Base-by-base conservation (phyloP, 257 asterid genomes). In the Asclepias syriaca region DNA sequence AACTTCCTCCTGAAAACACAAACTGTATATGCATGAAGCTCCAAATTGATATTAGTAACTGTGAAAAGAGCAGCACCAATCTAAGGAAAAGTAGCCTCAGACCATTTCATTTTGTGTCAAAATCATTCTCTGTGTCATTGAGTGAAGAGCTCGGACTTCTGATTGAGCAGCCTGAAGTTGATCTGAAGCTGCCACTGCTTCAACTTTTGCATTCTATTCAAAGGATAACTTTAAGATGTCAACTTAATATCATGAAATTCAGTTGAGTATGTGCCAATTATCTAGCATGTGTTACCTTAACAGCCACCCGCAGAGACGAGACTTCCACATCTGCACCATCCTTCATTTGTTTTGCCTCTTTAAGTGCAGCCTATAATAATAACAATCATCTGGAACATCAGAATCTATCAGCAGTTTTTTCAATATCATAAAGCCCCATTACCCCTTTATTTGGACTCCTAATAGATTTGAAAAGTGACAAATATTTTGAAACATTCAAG, bases 51-150 rank as follows among this genome's bases (percentile, higher is more conserved):
- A 18, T 3, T 7, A 19, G 46, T 29, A 65, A 50, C 51, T 11
- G 49, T 45, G 43, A 10, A 50, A 68, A 48, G 32, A 37, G 43
- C 10, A 43, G 72, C 45, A 43, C 10, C 39, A 59, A 65, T 58
- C 65, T 68, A 45, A 66, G 34, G 24, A 73, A 21, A n/a, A 43
- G 68, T 56, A 74, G 70, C 75, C 43, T 70, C 85, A 16, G 68
- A 94, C 99, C 99, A 94, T 94, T 85, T 94, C 97, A 79, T 88
- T 84, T 74, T 86, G 96, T 72, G 90, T 91, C 81, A 94, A 80
- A 79, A 94, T 86, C 97, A 94, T 86, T 85, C 99, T 89, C 74
- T 90, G 99, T 19, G 99, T 94, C 97, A 94, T 88, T 37, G 93
- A 87, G 69, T 85, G 94, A 72, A 94, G 88, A 72, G 92, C 82